These are phyloP conservation scores for Trichosphaerium sp. DNA, from an alignment of 78 protist genomes.

Conservation along the genomic window DNA sequence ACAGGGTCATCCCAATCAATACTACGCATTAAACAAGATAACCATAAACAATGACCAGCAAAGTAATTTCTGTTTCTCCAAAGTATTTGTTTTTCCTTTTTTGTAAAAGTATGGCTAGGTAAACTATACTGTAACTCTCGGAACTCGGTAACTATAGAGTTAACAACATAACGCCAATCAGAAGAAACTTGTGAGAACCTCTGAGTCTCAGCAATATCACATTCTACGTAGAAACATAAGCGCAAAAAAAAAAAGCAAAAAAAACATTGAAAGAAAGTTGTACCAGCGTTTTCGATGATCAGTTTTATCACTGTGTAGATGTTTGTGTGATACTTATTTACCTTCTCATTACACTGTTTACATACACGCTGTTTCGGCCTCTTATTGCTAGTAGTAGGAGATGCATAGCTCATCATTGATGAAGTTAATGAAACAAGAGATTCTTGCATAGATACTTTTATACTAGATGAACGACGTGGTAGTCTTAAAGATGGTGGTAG, in stretches of 20 bases:
- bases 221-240: too few relatives aligned
- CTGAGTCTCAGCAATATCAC: not conserved
- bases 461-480: too few relatives aligned
- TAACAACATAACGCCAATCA: constrained; percentile 7
- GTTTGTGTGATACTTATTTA: too few relatives aligned
- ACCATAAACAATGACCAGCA: constrained; percentile 30
- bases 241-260: constrained; percentile 10
- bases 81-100: constrained; percentile 2
- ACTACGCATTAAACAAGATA: constrained; percentile 6
- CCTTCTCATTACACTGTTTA: too few relatives aligned
- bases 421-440: too few relatives aligned
- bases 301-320: not conserved
- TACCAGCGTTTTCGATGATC: not conserved
- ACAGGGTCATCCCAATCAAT: constrained; percentile 3
- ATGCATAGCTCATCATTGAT: too few relatives aligned
- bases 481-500: too few relatives aligned
- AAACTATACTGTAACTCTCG: constrained; percentile 23
- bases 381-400: too few relatives aligned
- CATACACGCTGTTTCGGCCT: too few relatives aligned
- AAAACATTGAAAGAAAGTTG: not conserved
- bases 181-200: constrained; percentile 3
- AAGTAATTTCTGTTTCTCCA: constrained; percentile 25
- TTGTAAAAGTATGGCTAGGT: not conserved
- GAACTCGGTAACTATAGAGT: constrained; percentile 10
- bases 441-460: too few relatives aligned